phyloP scores from a whole-genome alignment of 305 asterid genomes.

The Fraxinus greggii region DNA sequence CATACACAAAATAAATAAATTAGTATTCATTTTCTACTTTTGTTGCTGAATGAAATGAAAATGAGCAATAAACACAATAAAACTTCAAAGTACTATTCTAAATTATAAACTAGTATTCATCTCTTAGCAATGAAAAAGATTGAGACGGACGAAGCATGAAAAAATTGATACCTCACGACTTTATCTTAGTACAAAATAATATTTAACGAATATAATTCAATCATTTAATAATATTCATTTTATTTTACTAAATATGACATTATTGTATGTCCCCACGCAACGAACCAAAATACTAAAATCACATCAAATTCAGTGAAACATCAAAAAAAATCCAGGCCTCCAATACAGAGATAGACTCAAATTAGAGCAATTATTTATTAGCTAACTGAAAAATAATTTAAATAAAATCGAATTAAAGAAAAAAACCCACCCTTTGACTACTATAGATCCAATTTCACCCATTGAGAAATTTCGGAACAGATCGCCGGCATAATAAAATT shows the following conservation, averaged over 20 bases:
- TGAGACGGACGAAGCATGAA: background rate
- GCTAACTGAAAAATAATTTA: background rate
- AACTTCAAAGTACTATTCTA: no score
- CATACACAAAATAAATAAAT: background rate
- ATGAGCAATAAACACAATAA: background rate
- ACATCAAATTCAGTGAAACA: background rate
- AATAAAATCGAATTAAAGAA: background rate
- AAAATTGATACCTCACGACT: no score
- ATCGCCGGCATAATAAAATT: conserved; percentile 32
- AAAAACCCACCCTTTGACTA: background rate
- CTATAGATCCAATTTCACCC: background rate
- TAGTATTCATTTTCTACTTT: background rate
- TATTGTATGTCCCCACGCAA: background rate
- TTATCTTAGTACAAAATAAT: background rate
- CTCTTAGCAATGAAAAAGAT: no score
- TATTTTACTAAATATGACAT: background rate
- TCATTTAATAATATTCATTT: no score
- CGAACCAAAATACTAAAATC: background rate
- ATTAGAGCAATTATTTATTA: conserved; percentile 3
- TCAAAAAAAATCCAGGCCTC: background rate
- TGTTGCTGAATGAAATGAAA: background rate
- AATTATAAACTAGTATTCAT: no score
- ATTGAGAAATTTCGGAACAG: background rate
- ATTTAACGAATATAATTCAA: background rate
- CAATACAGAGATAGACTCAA: background rate